These are phyloP conservation scores for Phytophthora fragariae DNA, from an alignment of 352 stramenopile species.

Conservation along the genomic window DNA sequence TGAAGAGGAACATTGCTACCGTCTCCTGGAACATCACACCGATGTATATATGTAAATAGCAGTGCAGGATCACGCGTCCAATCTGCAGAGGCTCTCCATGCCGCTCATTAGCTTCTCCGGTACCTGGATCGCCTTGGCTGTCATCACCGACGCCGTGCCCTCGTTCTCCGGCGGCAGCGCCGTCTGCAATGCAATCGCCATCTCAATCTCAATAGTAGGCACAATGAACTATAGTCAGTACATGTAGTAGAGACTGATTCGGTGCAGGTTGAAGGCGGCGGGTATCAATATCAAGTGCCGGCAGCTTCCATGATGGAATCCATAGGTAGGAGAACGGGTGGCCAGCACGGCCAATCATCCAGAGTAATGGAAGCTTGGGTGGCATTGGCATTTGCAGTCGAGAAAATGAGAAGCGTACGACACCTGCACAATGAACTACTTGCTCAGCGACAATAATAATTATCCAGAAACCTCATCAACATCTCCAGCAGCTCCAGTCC, in stretches of 20 bases:
- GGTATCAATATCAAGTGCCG: slow-evolving; percentile 1
- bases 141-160: slow-evolving; percentile 44
- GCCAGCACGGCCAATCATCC: slow-evolving; percentile 5
- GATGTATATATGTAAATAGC: slow-evolving; percentile 47
- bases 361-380: slow-evolving; percentile 16
- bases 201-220: slow-evolving; percentile 64
- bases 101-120: slow-evolving; percentile 55
- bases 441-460: slow-evolving; percentile 66
- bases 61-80: slow-evolving; percentile 69
- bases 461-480: slow-evolving; percentile 61
- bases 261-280: slow-evolving; percentile 21
- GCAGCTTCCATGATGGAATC: neutral
- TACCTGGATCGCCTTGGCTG: slow-evolving; percentile 50
- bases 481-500: slow-evolving; percentile 70
- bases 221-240: slow-evolving; percentile 62
- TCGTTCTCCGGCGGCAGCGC: slow-evolving; percentile 44
- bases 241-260: slow-evolving; percentile 33
- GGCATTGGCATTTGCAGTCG: slow-evolving; percentile 8
- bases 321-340: neutral
- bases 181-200: slow-evolving; percentile 68
- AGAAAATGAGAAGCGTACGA: slow-evolving; percentile 12
- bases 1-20: slow-evolving; percentile 24
- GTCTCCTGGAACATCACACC: slow-evolving; percentile 75
- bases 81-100: slow-evolving; percentile 60
- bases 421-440: slow-evolving; percentile 69